Evolutionary conservation across 1,284 basidiomycete genomes (phyloP), one percentile per base, ranked within the genome.

Genomic region (Tilletia setariae): DNA sequence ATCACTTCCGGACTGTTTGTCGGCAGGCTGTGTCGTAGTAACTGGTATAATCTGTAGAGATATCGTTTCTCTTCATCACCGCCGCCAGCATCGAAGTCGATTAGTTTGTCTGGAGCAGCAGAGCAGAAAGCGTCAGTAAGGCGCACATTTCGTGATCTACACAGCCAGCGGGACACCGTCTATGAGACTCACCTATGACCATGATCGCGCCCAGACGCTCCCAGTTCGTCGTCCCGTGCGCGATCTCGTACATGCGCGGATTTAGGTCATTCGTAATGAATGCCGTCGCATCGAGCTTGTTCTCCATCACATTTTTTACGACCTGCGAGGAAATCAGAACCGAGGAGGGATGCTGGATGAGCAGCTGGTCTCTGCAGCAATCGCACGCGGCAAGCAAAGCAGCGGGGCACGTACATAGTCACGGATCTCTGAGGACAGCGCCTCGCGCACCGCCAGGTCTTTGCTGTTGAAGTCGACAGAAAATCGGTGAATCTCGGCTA

Each of bases 1-100:
- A 93, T 94, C 77, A 94, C 90, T 80, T 89, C 90, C 76, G 91
- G 87, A 81, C 94, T 92, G 72, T 88, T 87, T 79, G 91, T 90
- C 7, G 91, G 92, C 21, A 93, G 86, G 28, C 93, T 87, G 61
- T 90, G 88, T 80, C 92, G 92, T 83, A 93, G 90, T 84, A 93
- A 94, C 84, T 93, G 93, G 86, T 91, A 94, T 83, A 93, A 91
- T 46, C 92, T 88, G 83, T 90, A 93, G 46, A 92, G 87, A 88
- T 89, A 59, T 30, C 53, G 53, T 4, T 59, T 59, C 8, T 21
- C 53, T 25, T 59, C 53, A 25, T 59, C 53, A 21, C 53, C 53
- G 16, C 23, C 19, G 9, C 53, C 53, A 21, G 32, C 75, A 69
- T 75, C 49, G 63, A 70, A 77, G 62, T 51, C 66, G 59, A 74